Percentiles rank a stretch among this genome's conserved stretches.
phyloP scores from a whole-genome alignment of 2,329 filamentous ascomycete genomes.

The Penicillium sp. region DNA sequence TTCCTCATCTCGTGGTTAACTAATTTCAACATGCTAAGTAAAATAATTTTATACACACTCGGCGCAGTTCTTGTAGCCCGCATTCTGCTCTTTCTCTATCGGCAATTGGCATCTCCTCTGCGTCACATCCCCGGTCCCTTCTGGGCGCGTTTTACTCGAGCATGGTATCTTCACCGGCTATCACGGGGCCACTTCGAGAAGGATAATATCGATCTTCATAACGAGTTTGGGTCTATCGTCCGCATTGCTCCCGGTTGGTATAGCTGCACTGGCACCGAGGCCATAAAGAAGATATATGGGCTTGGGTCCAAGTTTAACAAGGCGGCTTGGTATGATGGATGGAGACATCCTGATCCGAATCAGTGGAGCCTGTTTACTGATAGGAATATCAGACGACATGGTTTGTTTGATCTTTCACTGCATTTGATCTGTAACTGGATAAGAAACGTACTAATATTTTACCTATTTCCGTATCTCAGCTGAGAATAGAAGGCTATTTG shows the following conservation, averaged over 20 bases:
- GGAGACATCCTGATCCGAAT: conserved; percentile 18
- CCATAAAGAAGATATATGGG: conserved; percentile 16
- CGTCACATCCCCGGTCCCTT: conserved; percentile 44
- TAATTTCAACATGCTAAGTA: background rate
- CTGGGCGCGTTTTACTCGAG: conserved; percentile 39
- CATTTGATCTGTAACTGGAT: background rate
- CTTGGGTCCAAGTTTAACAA: conserved; percentile 17
- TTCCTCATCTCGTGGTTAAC: background rate
- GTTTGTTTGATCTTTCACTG: conserved; percentile 18
- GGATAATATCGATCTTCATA: conserved; percentile 39
- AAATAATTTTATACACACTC: background rate
- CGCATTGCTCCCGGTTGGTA: conserved; percentile 16
- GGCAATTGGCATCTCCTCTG: conserved; percentile 30
- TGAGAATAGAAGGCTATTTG: conserved; percentile 36
- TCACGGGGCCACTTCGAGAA: conserved; percentile 35
- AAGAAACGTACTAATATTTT: background rate
- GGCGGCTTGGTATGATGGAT: conserved; percentile 18
- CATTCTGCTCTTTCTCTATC: conserved; percentile 19
- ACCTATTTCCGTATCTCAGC: conserved; percentile 23
- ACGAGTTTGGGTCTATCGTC: conserved; percentile 25
- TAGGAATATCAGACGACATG: conserved; percentile 35
- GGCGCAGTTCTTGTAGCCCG: conserved; percentile 5
- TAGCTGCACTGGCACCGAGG: conserved; percentile 13
- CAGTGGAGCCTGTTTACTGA: conserved; percentile 32
- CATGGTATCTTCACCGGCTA: conserved; percentile 43